Evolutionary conservation across 148 eudicot genomes (phyloP), one percentile per base, ranked within the genome.

Genomic region (Linanthus parryae): DNA sequence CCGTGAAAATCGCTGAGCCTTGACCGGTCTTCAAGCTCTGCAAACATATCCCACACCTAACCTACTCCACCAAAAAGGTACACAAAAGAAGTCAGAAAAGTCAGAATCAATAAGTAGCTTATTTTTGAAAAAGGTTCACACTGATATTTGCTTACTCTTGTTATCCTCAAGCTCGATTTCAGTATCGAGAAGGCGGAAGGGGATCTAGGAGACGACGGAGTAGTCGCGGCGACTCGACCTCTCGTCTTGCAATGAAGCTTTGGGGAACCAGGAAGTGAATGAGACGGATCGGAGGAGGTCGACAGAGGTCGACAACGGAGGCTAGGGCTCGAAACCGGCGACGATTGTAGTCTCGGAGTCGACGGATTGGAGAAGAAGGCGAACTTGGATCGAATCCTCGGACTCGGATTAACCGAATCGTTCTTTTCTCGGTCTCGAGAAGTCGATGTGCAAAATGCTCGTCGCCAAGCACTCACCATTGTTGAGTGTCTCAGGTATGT

Each of bases 1-100:
- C 85, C 15, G 86, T 87, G 45, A 83, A 87, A 25, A 81, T 83
- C 16, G 96, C 96, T 8, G 61, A 75, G 0, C 96, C 96, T 54
- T 80, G 88, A 1, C 96, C 92, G 0, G 73, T 44, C 52, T 81
- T 88, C 10, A 81, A 75, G 21, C 51, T 74, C 51, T 78, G 83
- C 0, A 72, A 48, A 41, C 96, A 88, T 49, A 84, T 73, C 8
- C 96, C 94, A 20, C 96, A 88, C 11, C 80, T 63, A 27, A 45
- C 54, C 66, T 67, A 73, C 54, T 54, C 26, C 20, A 16, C 6
- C 14, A 42, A 16, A 62, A 40, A 1, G 11, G 3, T 18, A 36
- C 26, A 30, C 29, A 14, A 5, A 33, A 6, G 8, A 28, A 23
- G 5, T 3, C 0, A 10, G 4, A 33, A n/a, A 20, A 1, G 22